Percentiles rank a stretch among this genome's conserved stretches.
Evolutionary conservation across 345 rosid genomes (phyloP).

Genomic region (Schrenkiella parvula): DNA sequence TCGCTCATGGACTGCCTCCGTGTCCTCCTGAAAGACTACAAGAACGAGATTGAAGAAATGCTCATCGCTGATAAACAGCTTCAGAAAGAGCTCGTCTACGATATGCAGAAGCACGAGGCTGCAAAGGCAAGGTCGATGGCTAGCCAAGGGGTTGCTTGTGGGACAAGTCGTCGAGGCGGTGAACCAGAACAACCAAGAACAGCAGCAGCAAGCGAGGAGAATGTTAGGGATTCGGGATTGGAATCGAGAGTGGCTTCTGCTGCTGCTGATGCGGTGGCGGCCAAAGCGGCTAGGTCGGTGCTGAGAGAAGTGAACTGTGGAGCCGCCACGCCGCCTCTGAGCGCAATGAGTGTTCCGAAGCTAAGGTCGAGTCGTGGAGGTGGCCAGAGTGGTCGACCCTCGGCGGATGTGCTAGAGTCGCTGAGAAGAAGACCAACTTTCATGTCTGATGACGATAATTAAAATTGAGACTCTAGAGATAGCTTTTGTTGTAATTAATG

Average conservation of each 20-base stretch:
- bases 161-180: conserved; percentile 25
- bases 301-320: conserved; percentile 69
- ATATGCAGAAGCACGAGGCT: conserved; percentile 83
- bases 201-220: conserved; percentile 19
- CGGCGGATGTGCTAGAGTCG: conserved; percentile 64
- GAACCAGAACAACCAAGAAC: conserved; percentile 14
- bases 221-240: conserved; percentile 22
- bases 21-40: conserved; percentile 84
- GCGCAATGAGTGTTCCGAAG: conserved; percentile 69
- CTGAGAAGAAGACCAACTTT: conserved; percentile 65
- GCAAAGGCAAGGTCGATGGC: conserved; percentile 59
- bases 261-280: conserved; percentile 62
- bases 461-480: not conserved
- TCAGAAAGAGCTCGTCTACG: conserved; percentile 87
- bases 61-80: conserved; percentile 90
- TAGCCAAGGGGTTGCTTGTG: conserved; percentile 43
- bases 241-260: conserved; percentile 53
- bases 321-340: conserved; percentile 56
- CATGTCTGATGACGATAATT: conserved; percentile 63
- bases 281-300: conserved; percentile 61
- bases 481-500: conserved; percentile 7
- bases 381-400: conserved; percentile 41
- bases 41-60: conserved; percentile 89
- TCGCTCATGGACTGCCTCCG: conserved; percentile 93
- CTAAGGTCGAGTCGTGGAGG: conserved; percentile 47